A percentile compares a stretch with the other conserved stretches of the same genome.
phyloP scores from a whole-genome alignment of 177 flowering plant species.

The Vitis hybrid region DNA sequence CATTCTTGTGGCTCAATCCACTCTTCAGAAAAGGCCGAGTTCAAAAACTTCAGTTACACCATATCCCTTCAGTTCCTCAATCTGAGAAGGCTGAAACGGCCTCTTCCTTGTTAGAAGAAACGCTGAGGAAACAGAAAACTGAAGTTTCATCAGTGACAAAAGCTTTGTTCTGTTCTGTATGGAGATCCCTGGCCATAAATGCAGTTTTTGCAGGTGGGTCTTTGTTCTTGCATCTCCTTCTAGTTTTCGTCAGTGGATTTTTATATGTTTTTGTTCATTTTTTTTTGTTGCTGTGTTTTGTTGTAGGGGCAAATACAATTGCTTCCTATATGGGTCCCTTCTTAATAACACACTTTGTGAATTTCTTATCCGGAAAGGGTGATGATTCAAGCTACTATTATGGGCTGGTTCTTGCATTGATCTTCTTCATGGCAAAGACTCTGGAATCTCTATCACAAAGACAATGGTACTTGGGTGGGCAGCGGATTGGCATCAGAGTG shows the following conservation, averaged over 20 bases:
- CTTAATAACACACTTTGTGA: conserved; percentile 64
- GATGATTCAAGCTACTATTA: conserved; percentile 36
- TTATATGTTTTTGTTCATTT: background rate
- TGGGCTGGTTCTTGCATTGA: conserved; percentile 61
- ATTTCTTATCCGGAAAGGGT: conserved; percentile 41
- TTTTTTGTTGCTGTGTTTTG: background rate
- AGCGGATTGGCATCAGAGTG: conserved; percentile 57
- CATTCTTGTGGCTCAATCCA: conserved; percentile 76
- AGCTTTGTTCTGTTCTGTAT: conserved; percentile 42
- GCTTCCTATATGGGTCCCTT: conserved; percentile 82
- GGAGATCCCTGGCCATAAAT: conserved; percentile 61
- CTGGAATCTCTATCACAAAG: conserved; percentile 75
- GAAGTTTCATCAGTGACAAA: conserved; percentile 36
- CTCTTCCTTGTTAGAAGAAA: conserved; percentile 47
- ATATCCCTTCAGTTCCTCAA: conserved; percentile 61
- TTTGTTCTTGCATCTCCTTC: background rate
- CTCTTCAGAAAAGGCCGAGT: conserved; percentile 52
- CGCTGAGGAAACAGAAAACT: conserved; percentile 39
- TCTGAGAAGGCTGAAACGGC: conserved; percentile 61
- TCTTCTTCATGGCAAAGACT: conserved; percentile 67
- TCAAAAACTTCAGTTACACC: conserved; percentile 46
- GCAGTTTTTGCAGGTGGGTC: conserved; percentile 72
- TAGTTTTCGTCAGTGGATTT: background rate
- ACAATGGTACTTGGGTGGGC: conserved; percentile 88
- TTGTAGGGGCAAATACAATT: conserved; percentile 59